These are phyloP conservation scores for Magnaporthiopsis rhizophila DNA, from an alignment of 2,329 filamentous ascomycete species.

Conservation along the genomic window DNA sequence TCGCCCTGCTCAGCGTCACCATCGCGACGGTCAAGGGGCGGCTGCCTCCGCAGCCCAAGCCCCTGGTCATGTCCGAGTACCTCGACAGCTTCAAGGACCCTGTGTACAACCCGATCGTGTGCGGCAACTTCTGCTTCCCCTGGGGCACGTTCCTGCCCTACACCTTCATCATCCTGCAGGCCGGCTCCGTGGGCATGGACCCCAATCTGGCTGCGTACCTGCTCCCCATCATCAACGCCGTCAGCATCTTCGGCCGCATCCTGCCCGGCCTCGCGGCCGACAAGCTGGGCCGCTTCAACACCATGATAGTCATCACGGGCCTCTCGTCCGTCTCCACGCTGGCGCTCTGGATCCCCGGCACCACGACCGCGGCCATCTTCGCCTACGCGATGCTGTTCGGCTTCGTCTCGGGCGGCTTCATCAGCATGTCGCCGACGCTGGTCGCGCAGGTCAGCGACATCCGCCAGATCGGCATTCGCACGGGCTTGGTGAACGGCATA, in stretches of 20 bases:
- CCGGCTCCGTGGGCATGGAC: conserved; percentile 33
- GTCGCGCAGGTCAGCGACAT: conserved; percentile 55
- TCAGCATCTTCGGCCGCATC: conserved; percentile 44
- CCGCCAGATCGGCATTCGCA: conserved; percentile 50
- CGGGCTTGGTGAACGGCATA: conserved; percentile 47
- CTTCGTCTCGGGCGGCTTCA: conserved; percentile 56
- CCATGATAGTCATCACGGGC: conserved; percentile 36
- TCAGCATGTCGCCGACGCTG: conserved; percentile 48
- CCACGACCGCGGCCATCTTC: conserved; percentile 45
- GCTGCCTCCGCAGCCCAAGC: conserved; percentile 25
- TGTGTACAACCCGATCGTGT: conserved; percentile 32
- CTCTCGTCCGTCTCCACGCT: conserved; percentile 31
- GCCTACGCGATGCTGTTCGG: conserved; percentile 56
- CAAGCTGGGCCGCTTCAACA: conserved; percentile 30
- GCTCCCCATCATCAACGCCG: conserved; percentile 49
- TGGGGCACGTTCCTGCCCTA: conserved; percentile 47
- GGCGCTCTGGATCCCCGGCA: conserved; percentile 33
- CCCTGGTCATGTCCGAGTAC: conserved; percentile 39
- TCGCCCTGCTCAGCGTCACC: conserved; percentile 22
- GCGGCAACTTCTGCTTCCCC: conserved; percentile 47
- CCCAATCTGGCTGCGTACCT: conserved; percentile 35
- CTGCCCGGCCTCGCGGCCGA: conserved; percentile 39
- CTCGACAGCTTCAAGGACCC: conserved; percentile 36
- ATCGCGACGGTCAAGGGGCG: conserved; percentile 26
- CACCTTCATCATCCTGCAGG: conserved; percentile 44